phyloP scores from a whole-genome alignment of 2,329 filamentous ascomycete genomes.

The Hypomyces perniciosus region DNA sequence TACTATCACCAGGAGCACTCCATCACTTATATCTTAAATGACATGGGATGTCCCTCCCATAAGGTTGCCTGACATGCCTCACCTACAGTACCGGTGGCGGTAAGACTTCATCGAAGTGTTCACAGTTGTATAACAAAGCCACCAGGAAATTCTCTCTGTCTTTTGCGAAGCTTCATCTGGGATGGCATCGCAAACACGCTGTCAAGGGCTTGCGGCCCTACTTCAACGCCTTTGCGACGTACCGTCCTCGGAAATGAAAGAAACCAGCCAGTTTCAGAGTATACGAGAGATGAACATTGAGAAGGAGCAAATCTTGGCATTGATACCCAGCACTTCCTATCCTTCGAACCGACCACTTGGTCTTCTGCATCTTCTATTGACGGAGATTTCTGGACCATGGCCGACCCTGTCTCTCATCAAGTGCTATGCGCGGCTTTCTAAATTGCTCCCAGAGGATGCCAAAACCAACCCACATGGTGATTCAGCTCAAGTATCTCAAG shows the following conservation, averaged over 20 bases:
- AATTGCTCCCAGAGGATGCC: slow-evolving; percentile 29
- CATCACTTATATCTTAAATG: no score
- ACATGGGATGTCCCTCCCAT: no score
- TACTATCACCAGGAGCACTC: no score
- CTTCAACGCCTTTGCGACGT: slow-evolving; percentile 17
- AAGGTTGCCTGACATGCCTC: no score
- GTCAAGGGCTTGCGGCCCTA: slow-evolving; percentile 11
- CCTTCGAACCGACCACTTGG: slow-evolving; percentile 22
- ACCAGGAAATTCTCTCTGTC: not conserved
- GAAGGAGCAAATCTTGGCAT: slow-evolving; percentile 18
- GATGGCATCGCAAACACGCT: slow-evolving; percentile 12
- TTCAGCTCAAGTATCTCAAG: slow-evolving; percentile 15
- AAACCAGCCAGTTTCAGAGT: slow-evolving; percentile 10
- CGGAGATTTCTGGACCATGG: slow-evolving; percentile 23
- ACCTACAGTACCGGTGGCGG: no score
- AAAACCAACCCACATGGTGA: slow-evolving; percentile 22
- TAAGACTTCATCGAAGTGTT: no score
- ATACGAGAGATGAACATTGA: slow-evolving; percentile 11
- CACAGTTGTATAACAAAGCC: not conserved
- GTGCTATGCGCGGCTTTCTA: slow-evolving; percentile 30
- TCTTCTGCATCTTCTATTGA: slow-evolving; percentile 20
- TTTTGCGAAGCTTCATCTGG: not conserved
- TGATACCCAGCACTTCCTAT: slow-evolving; percentile 16
- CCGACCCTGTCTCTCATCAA: slow-evolving; percentile 25
- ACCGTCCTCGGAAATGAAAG: slow-evolving; percentile 15